Conservation (phyloP, 495 filamentous ascomycete genomes). For the Poronia punctata region DNA sequence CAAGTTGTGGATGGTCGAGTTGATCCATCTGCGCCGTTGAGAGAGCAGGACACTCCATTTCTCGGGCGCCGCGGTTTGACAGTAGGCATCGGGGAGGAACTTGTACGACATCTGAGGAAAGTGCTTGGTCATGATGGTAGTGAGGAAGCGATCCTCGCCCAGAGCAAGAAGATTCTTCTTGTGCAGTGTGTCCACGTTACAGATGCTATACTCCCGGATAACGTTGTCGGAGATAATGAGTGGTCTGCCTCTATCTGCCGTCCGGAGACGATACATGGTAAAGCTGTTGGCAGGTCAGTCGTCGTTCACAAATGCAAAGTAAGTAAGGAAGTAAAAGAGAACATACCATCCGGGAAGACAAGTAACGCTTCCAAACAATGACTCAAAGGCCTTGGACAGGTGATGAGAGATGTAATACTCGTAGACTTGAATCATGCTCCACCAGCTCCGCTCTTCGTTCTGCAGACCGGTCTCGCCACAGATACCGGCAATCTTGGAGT, state of each 20-base stretch:
- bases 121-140: slow-evolving; percentile 95
- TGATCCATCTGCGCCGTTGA: slow-evolving; percentile 96
- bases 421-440: slow-evolving; percentile 99
- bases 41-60: slow-evolving; percentile 89
- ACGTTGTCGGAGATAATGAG: slow-evolving; percentile 85
- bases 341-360: slow-evolving; percentile 98
- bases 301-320: background rate
- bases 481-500: slow-evolving; percentile 93
- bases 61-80: slow-evolving; percentile 87
- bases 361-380: slow-evolving; percentile 88
- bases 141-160: slow-evolving; percentile 95
- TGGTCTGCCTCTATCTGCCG: slow-evolving; percentile 84
- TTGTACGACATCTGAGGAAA: slow-evolving; percentile 95
- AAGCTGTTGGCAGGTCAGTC: slow-evolving; percentile 59
- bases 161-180: slow-evolving; percentile 96
- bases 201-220: slow-evolving; percentile 80
- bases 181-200: slow-evolving; percentile 87
- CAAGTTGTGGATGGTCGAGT: slow-evolving; percentile 95
- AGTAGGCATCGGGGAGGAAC: slow-evolving; percentile 88
- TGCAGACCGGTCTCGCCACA: slow-evolving; percentile 95
- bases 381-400: slow-evolving; percentile 89
- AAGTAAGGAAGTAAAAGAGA: background rate
- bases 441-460: slow-evolving; percentile 91
- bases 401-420: slow-evolving; percentile 98
- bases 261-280: slow-evolving; percentile 94